Evolutionary conservation across 2,329 filamentous ascomycete species (phyloP).

Genomic region (Shiraia sp.): DNA sequence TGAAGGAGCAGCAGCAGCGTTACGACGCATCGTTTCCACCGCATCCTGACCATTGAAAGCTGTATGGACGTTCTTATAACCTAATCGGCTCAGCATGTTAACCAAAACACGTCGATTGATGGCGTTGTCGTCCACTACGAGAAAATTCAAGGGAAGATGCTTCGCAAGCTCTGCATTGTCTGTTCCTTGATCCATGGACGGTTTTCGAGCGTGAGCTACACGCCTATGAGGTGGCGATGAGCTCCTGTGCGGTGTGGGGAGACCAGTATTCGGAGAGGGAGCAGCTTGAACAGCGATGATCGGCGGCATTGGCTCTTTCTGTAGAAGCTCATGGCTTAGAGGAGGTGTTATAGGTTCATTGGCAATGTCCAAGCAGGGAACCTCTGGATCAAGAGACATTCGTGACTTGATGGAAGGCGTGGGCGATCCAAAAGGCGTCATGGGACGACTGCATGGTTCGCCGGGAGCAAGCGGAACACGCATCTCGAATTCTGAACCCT

Average conservation of each 20-base stretch:
- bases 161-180: conserved; percentile 52
- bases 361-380: conserved; percentile 17
- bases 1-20: conserved; percentile 23
- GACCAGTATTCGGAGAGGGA: conserved; percentile 13
- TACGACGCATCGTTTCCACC: conserved; percentile 61
- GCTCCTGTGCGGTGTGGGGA: conserved; percentile 34
- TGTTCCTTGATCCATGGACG: neutral
- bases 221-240: conserved; percentile 32
- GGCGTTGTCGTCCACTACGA: conserved; percentile 73
- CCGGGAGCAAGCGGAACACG: conserved; percentile 63
- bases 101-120: conserved; percentile 71
- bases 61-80: conserved; percentile 65
- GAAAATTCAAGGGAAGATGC: conserved; percentile 66
- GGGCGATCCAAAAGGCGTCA: conserved; percentile 55
- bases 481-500: conserved; percentile 71
- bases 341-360: conserved; percentile 35
- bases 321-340: conserved; percentile 26
- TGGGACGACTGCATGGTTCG: conserved; percentile 54
- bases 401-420: conserved; percentile 42
- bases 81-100: conserved; percentile 68
- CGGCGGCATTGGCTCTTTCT: conserved; percentile 17
- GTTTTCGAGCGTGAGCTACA: conserved; percentile 18
- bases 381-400: conserved; percentile 35
- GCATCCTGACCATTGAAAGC: conserved; percentile 72
- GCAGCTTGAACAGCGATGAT: conserved; percentile 14